Base-by-base conservation (phyloP, 192 early-diverging fungal species). In the Coemansia reversa region DNA sequence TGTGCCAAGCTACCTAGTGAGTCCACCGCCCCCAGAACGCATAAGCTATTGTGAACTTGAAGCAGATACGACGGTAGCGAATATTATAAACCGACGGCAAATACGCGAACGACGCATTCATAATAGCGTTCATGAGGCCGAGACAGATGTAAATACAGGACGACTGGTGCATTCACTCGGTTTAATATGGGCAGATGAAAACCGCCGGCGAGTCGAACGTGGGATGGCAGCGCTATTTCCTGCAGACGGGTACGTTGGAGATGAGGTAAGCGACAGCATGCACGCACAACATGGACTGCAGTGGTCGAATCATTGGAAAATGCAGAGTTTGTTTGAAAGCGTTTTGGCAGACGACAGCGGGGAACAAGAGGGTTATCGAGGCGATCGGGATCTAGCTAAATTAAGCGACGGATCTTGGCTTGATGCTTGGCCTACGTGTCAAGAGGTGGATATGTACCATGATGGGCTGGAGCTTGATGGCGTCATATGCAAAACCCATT, bases 1-100 rank as follows among this genome's bases (percentile, higher is more conserved):
- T 29, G 57, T 81, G 29, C 72, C 72, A 12, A 65, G 59, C 54
- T 81, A 71, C 28, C 69, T 75, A 20, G 69, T 65, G n/a, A 67
- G 58, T 0, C 78, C 68, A 7, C 1, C 52, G 3, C 67, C 77
- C 5, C 69, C 84, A 2, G 72, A 73, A 18, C 83, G 89, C 18
- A 70, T 73, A 30, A 90, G 85, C 61, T 81, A 76, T 23, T 89
- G 90, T 48, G 91, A 92, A 57, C 72, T 95, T 18, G 94, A 95
- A 65, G 67, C 92, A 7, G 94, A 96, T 60, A 70, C 81, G 4
- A 70, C 79, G 6, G 83, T 74, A 5, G 66, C 67, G 33, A 79
- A 86, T 20, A 92, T 96, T 39, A 18, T 87, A 18, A 96, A 96
- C 56, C 70, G 88, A 16, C 63, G 72, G 5, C 45, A 48, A 5